A percentile compares a stretch with the other conserved stretches of the same genome.
Conservation (phyloP, 2,329 filamentous ascomycete genomes). For the Clathrospora elynae region DNA sequence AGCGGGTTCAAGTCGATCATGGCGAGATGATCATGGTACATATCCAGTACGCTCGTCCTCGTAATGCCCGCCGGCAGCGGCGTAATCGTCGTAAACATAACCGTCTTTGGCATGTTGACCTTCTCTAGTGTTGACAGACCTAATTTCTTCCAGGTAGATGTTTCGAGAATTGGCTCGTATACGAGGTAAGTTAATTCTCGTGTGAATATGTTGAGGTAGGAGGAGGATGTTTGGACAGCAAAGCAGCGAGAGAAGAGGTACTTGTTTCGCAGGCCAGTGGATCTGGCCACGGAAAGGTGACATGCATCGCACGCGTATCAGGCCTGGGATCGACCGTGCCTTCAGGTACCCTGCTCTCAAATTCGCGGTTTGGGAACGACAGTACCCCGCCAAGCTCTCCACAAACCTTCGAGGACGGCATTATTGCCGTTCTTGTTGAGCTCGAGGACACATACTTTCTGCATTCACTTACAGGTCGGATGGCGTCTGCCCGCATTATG, state of each 20-base stretch:
- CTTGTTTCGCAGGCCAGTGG: constrained; percentile 34
- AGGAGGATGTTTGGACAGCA: constrained; percentile 23
- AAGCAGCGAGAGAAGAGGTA: constrained; percentile 27
- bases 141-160: constrained; percentile 2
- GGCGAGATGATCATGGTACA: constrained; percentile 75
- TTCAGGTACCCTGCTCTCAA: constrained; percentile 27
- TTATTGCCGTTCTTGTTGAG: constrained; percentile 8
- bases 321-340: constrained; percentile 17
- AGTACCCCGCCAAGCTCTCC: constrained; percentile 28
- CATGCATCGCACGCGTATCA: constrained; percentile 27
- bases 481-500: constrained; percentile 14
- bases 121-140: constrained; percentile 2
- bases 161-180: constrained; percentile 13
- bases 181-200: constrained; percentile 14
- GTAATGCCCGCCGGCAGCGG: constrained; percentile 72
- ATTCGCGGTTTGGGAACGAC: constrained; percentile 25
- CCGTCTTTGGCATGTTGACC: constrained; percentile 68
- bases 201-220: constrained; percentile 17
- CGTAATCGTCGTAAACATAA: constrained; percentile 77
- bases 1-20: constrained; percentile 92
- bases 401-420: constrained; percentile 19
- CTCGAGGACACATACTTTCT: constrained; percentile 4
- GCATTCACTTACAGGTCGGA: constrained; percentile 13
- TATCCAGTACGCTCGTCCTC: constrained; percentile 71
- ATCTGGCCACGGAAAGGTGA: constrained; percentile 18